Evolutionary conservation across 2,329 filamentous ascomycete species (phyloP).

Genomic region (Hortaea werneckii): DNA sequence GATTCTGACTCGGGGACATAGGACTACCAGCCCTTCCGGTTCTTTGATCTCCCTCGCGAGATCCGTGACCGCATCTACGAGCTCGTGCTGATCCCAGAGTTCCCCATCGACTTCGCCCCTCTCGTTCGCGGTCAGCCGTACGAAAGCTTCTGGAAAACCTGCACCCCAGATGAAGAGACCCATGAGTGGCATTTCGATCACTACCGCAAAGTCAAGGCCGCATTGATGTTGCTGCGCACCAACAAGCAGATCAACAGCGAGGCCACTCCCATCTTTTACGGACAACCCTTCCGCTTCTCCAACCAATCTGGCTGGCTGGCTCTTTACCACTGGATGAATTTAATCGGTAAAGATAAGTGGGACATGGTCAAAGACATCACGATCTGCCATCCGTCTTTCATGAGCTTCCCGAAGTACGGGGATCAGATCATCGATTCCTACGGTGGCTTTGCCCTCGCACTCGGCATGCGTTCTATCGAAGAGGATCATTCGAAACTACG

Average conservation of each 20-base stretch:
- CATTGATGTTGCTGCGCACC: slow-evolving; percentile 2
- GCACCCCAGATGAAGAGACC: background rate
- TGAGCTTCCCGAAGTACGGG: background rate
- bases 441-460: too few relatives aligned
- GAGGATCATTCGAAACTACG: too few relatives aligned
- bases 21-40: background rate
- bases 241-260: slow-evolving; percentile 27
- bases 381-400: background rate
- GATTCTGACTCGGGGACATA: too few relatives aligned
- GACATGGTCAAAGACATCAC: slow-evolving; percentile 1
- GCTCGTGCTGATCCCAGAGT: background rate
- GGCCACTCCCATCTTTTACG: slow-evolving; percentile 35
- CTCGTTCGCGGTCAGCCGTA: background rate
- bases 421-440: too few relatives aligned
- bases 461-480: too few relatives aligned
- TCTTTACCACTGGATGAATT: background rate
- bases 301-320: slow-evolving; percentile 6
- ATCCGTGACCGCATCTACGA: slow-evolving; percentile 1
- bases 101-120: slow-evolving; percentile 1
- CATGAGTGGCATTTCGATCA: background rate
- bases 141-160: background rate
- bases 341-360: background rate
- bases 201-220: background rate
- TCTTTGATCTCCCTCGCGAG: slow-evolving; percentile 1
- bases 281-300: slow-evolving; percentile 28